Evolutionary conservation across 2,329 filamentous ascomycete species (phyloP), one percentile per base, ranked within the genome.

Genomic region (Microcyclosporella mali): DNA sequence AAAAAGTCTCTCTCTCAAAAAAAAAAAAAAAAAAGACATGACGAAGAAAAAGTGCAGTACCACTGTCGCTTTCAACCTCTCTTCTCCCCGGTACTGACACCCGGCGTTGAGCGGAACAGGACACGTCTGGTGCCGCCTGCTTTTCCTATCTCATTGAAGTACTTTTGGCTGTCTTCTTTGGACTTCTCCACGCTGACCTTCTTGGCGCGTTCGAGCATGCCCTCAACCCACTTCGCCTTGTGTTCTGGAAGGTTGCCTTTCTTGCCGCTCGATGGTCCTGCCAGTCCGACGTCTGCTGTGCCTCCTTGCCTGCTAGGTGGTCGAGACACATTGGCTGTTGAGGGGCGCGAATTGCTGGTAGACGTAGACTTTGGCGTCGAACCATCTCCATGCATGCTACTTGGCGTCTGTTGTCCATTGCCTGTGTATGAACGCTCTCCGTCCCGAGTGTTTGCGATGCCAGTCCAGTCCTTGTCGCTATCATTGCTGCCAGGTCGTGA

Each of bases 211-310:
- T 86, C 83, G 67, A 88, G 83, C 69, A 92, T 84, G 49, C 81
- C 85, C 63, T 89, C 83, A 8, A 92, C 84, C 86, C 86, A 92
- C 30, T 82, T 80, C 45, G 79, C 73, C 58, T 83, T 86, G 64
- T 88, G 82, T 42, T 82, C 79, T 43, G 80, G 66, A 21, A 59
- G 41, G 14, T 47, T 52, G n/a, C 45, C 40, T 31, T 48, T 53
- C 25, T 43, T 47, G n/a, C 43, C 48, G 30, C 49, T 52, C 3
- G 45, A 49, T 2, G 47, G 46, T 1, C 51, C 51, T 12, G 55
- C 43, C 12, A 55, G 43, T 18, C 52, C 52, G 14, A 46, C 25
- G 16, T 53, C 45, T 33, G 28, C 39, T 27, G 41, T 35, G 28
- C 31, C 36, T 33, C 21, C 21, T 43, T 52, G 55, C 40, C 50